Evolutionary conservation across 2,329 filamentous ascomycete species (phyloP), one percentile per base, ranked within the genome.

Genomic region (Alternaria consortialis): DNA sequence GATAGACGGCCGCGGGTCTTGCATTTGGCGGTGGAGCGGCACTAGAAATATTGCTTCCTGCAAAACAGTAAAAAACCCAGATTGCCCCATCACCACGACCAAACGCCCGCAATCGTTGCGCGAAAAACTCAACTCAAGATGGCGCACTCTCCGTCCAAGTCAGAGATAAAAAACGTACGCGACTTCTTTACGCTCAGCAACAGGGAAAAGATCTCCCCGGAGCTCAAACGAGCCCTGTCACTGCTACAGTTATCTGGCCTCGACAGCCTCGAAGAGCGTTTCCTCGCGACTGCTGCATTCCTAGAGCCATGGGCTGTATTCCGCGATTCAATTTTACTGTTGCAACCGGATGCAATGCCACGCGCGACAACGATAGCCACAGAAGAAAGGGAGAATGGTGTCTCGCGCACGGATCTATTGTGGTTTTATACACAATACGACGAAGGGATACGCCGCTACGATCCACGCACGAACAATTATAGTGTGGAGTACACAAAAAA

Each of bases 361-460:
- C 64, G 65, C 36, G 32, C 63, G 4, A 69, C 65, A 2, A 20
- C 29, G 23, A 32, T 53, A 31, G 25, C 51, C 43, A 42, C 29
- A 9, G 20, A 7, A 12, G 48, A 56, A 5, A 32, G 29, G 4
- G 54, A 63, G 1, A 50, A 44, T 39, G 53, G 54, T 4, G 64
- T 77, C 29, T 63, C 64, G 5, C 69, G 69, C 20, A 51, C 53
- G 4, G 73, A 72, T 11, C 61, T 78, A 9, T 47, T 78, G 11
- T 74, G 65, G 67, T 77, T 70, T 53, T 78, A 78, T 56, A 77
- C 72, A 7, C 66, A 69, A 9, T 77, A 68, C 55, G 69, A 76
- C 32, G 67, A 76, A 36, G 73, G 68, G 4, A 25, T 60, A 20
- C 46, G 64, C 20, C 72, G 76, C 7, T 72, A 75, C 48, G 72